Base-by-base conservation (phyloP, 129 eudicot species). In the Lactuca saligna region DNA sequence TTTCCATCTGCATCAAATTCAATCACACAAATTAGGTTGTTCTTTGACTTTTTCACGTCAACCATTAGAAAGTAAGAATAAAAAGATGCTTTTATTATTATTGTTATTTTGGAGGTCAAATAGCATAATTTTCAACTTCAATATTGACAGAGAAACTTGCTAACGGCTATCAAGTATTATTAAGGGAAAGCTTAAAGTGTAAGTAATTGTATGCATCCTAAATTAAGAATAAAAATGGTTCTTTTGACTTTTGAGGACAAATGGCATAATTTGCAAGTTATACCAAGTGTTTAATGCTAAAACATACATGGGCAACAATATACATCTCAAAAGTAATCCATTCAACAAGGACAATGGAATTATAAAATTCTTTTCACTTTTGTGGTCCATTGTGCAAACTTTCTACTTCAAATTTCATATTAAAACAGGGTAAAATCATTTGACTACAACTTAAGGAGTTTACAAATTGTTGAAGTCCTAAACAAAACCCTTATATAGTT, bases 1-100 rank as follows among this genome's bases (percentile, higher is more conserved):
- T 85, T 59, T 49, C 84, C 69, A 73, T 48, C 63, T 44, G 20
- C 49, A 57, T 35, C 33, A 57, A 61, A 34, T 37, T 63, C 65
- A 58, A 66, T 69, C 7, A 59, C 32, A 55, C 54, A 29, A 39
- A 25, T 49, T 44, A 42, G 69, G 11, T 16, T 44, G 5, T 33
- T 57, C 32, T 51, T 63, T 13, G 41, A 75, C 42, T 31, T 50
- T 37, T 15, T 37, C 5, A 62, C 42, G 41, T 71, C 20, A 16
- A 15, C 35, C 25, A 17, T 54, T 58, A 4, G 34, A 13, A 34
- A 1, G 8, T 2, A 44, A 37, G 48, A 63, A 16, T 17, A 32
- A 7, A 60, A 67, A 20, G 13, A 20, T 12, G 7, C 1, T 8
- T 10, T 25, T 25, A 25, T 25, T 25, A 25, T 25, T 25, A 25